Conservation (phyloP, 202 grass and related monocot species). For the Cymbopogon flexuosus region DNA sequence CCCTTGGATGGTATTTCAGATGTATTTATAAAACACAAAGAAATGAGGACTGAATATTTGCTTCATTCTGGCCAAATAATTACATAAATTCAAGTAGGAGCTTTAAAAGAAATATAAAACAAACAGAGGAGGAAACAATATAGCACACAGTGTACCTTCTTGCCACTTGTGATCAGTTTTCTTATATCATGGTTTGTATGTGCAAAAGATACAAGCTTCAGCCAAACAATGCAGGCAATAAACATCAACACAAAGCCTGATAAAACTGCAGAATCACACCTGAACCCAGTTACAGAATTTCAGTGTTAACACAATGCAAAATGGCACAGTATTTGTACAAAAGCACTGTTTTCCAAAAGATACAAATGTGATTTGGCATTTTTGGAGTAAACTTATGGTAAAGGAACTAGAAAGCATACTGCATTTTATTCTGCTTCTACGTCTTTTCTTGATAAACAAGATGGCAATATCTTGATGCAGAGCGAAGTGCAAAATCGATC, state of each 20-base stretch:
- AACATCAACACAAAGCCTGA: conserved; percentile 67
- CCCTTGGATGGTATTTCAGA: not conserved
- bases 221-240: conserved; percentile 60
- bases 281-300: conserved; percentile 29
- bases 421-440: conserved; percentile 2
- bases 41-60: not conserved
- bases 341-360: not conserved
- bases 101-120: conserved; percentile 2
- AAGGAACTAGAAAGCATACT: not conserved
- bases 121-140: not conserved
- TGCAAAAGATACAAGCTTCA: conserved; percentile 77
- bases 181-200: conserved; percentile 83
- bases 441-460: not conserved
- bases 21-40: not conserved
- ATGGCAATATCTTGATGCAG: not conserved
- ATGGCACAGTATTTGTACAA: not conserved
- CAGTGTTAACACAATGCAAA: conserved; percentile 22
- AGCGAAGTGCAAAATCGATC: not conserved
- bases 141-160: conserved; percentile 46
- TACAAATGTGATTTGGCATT: not conserved
- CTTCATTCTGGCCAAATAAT: not conserved
- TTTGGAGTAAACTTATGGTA: not conserved
- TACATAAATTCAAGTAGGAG: not conserved
- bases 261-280: conserved; percentile 74
- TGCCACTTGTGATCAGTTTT: conserved; percentile 32